Base-by-base conservation (phyloP, 164 flowering plant species). In the Chimonanthus salicifolius region DNA sequence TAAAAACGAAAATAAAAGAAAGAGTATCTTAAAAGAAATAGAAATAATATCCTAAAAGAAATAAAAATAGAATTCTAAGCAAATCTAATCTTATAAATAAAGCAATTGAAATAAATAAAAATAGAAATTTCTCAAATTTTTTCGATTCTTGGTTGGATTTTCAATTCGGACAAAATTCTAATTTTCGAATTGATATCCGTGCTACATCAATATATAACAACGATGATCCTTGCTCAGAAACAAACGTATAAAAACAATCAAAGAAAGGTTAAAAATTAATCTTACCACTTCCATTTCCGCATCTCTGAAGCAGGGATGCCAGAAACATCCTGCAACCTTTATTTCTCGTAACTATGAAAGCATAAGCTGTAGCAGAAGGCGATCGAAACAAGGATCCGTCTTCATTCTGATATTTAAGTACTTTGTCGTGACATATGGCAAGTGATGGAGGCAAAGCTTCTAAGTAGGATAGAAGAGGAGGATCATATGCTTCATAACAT, bases 381-480 rank as follows among this genome's bases (percentile, higher is more conserved):
- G 86, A 85, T 49, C 77, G 84, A 49, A 84, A 82, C 5, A 85
- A 64, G 2, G 86, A 85, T 0, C 88, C 88, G 65, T 82, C 83
- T 43, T 49, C 66, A 49, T 77, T 75, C 65, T 76, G 72, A 67
- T 81, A 67, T 51, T 68, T 43, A 15, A 68, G 58, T 44, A 83
- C 51, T 3, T 58, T 71, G 4, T 81, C 74, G 49, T 66, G 58
- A 51, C 65, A 71, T 60, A 76, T n/a, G 2, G 16, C 60, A 54
- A 74, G 73, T 1, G 74, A 58, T 1, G 71, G 10, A 11, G 87
- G 85, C 75, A 86, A 54, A 1, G 85, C 79, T 77, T 84, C 87
- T 2, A 84, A 60, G 67, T 78, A 79, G 1, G 78, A 62, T 7
- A 80, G 0, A 33, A 84, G 47, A 70, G 84, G 84, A 45, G 74